Evolutionary conservation across 345 rosid genomes (phyloP), one percentile per base, ranked within the genome.

Genomic region (Reutealis trisperma): DNA sequence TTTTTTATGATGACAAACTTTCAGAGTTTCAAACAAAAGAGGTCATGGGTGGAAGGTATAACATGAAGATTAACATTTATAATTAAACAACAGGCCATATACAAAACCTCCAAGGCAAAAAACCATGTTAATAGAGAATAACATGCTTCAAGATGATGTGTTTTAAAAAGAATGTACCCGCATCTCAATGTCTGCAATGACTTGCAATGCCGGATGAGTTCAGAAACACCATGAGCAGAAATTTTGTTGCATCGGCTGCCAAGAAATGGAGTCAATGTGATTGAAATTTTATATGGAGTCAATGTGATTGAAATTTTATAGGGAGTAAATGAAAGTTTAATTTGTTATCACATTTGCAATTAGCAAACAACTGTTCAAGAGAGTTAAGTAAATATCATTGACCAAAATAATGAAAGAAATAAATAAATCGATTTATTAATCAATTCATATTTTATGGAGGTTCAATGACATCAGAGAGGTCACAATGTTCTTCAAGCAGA

Each of bases 101-200:
- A 9, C 63, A 71, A 61, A 47, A 73, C 41, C 19, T 25, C 27
- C 2, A 3, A 6, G 25, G 59, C 54, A 2, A 60, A 59, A 44
- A 22, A 27, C 0, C 15, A 8, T 22, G 18, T 1, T 62, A 18
- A n/a, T 30, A 13, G 52, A 70, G 18, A 78, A 61, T 45, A 54
- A 47, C 59, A 47, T 24, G 18, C 41, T 57, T 71, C 21, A 27
- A 71, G 62, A 37, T 44, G 67, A 18, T 21, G 32, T 49, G 27
- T 71, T 47, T 12, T 47, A 47, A 15, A 52, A 52, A 70, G 63
- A 59, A 1, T 60, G 41, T 95, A 95, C 97, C 98, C 97, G 85
- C 89, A 89, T 92, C 99, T 90, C 79, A 95, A 71, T 32, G 93
- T 90, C 76, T 88, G 88, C 85, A 95, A 83, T 0, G 85, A 90